Conservation (phyloP, 768 basidiomycete genomes). For the Tremella fuciformis region DNA sequence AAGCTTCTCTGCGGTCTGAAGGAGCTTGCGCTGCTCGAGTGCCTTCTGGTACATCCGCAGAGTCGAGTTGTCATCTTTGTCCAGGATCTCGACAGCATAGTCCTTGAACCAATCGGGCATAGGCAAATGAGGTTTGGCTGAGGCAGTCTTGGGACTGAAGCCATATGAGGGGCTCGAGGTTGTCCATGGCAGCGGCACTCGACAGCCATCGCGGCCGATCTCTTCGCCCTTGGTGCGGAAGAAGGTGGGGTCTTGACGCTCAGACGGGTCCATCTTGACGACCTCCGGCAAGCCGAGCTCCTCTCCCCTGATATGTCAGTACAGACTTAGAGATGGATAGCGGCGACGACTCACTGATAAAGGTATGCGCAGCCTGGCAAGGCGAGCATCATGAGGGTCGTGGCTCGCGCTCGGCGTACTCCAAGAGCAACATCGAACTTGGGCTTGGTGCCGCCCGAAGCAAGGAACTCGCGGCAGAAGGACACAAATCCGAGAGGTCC, state of each 20-base stretch:
- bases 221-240: constrained; percentile 30
- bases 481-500: constrained; percentile 6
- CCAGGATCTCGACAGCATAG: constrained; percentile 24
- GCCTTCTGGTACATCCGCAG: constrained; percentile 34
- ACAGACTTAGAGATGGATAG: not conserved
- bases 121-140: constrained; percentile 31
- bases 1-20: constrained; percentile 27
- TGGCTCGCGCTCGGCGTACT: constrained; percentile 28
- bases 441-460: constrained; percentile 19
- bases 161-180: constrained; percentile 21
- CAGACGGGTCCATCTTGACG: constrained; percentile 24
- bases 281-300: constrained; percentile 44
- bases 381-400: constrained; percentile 38
- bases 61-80: constrained; percentile 18
- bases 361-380: constrained; percentile 43
- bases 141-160: constrained; percentile 12
- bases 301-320: constrained; percentile 26
- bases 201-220: constrained; percentile 43
- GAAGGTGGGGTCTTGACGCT: constrained; percentile 43
- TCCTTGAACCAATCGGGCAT: constrained; percentile 30
- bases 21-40: constrained; percentile 18
- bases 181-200: constrained; percentile 43
- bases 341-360: constrained; percentile 34
- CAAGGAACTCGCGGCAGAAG: constrained; percentile 19
- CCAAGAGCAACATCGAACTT: constrained; percentile 24